These are phyloP conservation scores for Waltiozyma sp. DNA, from an alignment of 1,139 yeast genomes.

Conservation along the genomic window DNA sequence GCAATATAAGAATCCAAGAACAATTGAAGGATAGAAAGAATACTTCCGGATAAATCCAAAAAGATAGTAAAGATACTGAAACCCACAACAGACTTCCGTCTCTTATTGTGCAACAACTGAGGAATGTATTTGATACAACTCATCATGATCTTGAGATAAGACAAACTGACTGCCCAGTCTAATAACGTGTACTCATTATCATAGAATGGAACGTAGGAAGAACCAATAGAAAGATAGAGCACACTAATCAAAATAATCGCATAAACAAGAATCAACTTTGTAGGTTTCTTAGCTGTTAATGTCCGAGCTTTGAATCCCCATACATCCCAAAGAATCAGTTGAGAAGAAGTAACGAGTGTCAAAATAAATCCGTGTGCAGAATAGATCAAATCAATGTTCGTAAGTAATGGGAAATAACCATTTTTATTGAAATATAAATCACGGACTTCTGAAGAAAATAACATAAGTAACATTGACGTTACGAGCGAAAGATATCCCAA, in stretches of 20 bases:
- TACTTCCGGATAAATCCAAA: conserved; percentile 45
- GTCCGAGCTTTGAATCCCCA: conserved; percentile 15
- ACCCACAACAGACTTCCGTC: conserved; percentile 45
- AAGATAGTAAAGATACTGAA: conserved; percentile 40
- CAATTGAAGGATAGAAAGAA: conserved; percentile 38
- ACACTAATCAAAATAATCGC: conserved; percentile 3
- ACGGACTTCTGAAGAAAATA: conserved; percentile 21
- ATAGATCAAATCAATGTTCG: conserved; percentile 31
- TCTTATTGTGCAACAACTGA: conserved; percentile 42
- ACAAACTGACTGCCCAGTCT: conserved; percentile 31
- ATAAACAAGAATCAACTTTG: conserved; percentile 8
- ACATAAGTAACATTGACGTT: conserved; percentile 27
- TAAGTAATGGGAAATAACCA: conserved; percentile 27
- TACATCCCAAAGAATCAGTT: conserved; percentile 18
- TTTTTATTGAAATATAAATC: conserved; percentile 18
- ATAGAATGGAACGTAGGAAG: background rate
- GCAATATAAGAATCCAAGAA: conserved; percentile 19
- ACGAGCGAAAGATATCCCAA: conserved; percentile 33
- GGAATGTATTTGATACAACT: conserved; percentile 53
- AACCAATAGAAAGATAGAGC: conserved; percentile 4
- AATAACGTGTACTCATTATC: conserved; percentile 13
- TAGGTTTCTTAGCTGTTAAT: conserved; percentile 6
- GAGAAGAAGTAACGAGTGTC: conserved; percentile 27
- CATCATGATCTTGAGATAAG: conserved; percentile 42
- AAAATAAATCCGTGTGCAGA: conserved; percentile 32